Conservation (phyloP, 805 yeast species). For the Lachancea kluyveri region DNA sequence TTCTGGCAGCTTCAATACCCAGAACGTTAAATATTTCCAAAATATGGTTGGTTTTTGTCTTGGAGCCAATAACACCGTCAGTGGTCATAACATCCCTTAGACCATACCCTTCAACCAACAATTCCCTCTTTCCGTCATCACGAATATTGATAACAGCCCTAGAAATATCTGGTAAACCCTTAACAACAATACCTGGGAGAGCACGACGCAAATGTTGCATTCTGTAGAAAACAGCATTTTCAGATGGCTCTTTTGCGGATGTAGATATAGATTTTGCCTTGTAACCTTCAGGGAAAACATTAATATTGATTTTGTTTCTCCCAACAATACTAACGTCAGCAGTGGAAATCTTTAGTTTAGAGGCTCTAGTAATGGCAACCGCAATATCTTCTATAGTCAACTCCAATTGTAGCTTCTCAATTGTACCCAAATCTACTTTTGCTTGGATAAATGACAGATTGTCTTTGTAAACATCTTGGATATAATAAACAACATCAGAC, state of each 20-base stretch:
- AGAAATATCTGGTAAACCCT: conserved; percentile 85
- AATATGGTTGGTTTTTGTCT: conserved; percentile 86
- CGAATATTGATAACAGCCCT: conserved; percentile 95
- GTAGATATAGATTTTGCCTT: conserved; percentile 38
- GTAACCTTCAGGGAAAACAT: conserved; percentile 43
- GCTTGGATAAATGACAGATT: conserved; percentile 72
- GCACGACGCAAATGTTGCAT: conserved; percentile 86
- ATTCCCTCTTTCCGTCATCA: conserved; percentile 80
- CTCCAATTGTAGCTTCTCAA: conserved; percentile 86
- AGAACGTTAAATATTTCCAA: conserved; percentile 82
- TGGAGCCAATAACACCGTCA: conserved; percentile 88
- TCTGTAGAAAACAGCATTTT: conserved; percentile 65
- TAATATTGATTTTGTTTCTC: conserved; percentile 58
- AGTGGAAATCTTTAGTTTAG: conserved; percentile 77
- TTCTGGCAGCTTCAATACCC: conserved; percentile 97
- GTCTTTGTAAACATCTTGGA: conserved; percentile 90
- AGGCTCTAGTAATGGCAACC: conserved; percentile 71
- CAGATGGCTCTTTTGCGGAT: conserved; percentile 34
- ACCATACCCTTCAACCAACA: conserved; percentile 97
- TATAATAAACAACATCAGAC: conserved; percentile 78
- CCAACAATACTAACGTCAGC: conserved; percentile 67
- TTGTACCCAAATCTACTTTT: conserved; percentile 74
- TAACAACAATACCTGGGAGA: conserved; percentile 82
- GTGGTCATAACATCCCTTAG: conserved; percentile 94
- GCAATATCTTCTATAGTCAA: conserved; percentile 82